These are phyloP conservation scores for Vitis vinifera DNA, from an alignment of 164 flowering plant species.

Conservation along the genomic window ASM3070453v1 NC_081809.1:6019001-6019500, in stretches of 20 bases:
- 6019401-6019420: neutral
- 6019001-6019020: slow-evolving; percentile 70
- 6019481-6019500: neutral
- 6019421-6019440: neutral
- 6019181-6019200: too few relatives aligned
- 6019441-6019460: neutral
- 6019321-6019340: neutral
- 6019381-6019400: too few relatives aligned
- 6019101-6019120: neutral
- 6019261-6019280: neutral
- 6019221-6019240: neutral
- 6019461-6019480: neutral
- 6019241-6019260: neutral
- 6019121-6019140: neutral
- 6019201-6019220: too few relatives aligned
- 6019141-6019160: too few relatives aligned
- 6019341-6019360: neutral
- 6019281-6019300: neutral
- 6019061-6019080: slow-evolving; percentile 77
- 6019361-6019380: too few relatives aligned
- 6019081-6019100: slow-evolving; percentile 46
- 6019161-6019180: too few relatives aligned
- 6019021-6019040: slow-evolving; percentile 97
- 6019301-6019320: neutral
- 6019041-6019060: slow-evolving; percentile 91